Conservation (phyloP, 352 stramenopile species). For the Phytophthora aleatoria region DNA sequence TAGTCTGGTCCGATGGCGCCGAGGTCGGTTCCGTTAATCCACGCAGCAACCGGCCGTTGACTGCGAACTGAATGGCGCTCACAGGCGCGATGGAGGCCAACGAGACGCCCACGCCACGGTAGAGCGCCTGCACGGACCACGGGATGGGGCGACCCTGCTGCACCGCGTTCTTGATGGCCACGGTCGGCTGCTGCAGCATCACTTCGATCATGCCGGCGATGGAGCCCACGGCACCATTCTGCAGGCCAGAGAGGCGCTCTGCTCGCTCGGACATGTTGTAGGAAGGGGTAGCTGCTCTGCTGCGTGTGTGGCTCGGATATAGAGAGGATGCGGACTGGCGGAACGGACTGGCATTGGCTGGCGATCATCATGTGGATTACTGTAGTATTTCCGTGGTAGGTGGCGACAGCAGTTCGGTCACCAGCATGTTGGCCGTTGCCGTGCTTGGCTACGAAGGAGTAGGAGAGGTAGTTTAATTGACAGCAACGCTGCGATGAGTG, state of each 20-base stretch:
- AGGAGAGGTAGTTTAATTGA: no score
- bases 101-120: constrained; percentile 80
- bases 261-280: constrained; percentile 48
- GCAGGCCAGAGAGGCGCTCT: constrained; percentile 66
- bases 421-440: background rate
- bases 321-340: no score
- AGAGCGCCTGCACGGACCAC: constrained; percentile 66
- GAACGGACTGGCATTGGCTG: no score
- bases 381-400: no score
- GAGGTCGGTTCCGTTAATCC: constrained; percentile 21
- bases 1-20: constrained; percentile 47
- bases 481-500: no score
- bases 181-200: constrained; percentile 80
- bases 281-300: background rate
- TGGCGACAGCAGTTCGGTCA: no score
- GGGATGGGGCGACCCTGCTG: constrained; percentile 76
- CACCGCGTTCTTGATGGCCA: constrained; percentile 87
- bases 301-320: no score
- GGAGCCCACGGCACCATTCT: constrained; percentile 82
- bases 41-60: constrained; percentile 72
- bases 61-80: constrained; percentile 80
- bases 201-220: constrained; percentile 86
- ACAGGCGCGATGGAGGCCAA: constrained; percentile 81
- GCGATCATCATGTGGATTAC: no score
- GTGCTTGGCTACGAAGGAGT: no score